Base-by-base conservation (phyloP, 108 stramenopile species). In the Aurantiochytrium sp. region DNA sequence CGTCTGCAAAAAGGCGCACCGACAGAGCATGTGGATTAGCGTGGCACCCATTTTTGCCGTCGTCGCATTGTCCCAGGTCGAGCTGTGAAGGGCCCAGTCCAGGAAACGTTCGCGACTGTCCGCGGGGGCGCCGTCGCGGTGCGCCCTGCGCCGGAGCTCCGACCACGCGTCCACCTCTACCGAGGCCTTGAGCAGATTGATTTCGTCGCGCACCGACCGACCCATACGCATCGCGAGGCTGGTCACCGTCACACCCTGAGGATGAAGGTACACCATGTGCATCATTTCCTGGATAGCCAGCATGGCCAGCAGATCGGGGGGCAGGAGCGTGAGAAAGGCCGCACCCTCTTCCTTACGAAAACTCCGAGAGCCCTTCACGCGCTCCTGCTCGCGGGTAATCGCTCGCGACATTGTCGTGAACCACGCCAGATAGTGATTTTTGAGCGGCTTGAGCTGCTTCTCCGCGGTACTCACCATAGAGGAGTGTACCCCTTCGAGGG, bases 261-360 rank as follows among this genome's bases (percentile, higher is more conserved):
- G 90, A 52, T 88, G 86, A 22, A 68, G 30, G 17, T 97, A 86
- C 15, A 92, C 65, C 53, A 89, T 69, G 31, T 91, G 93, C 48
- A 96, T 88, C 37, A 94, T 95, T 24, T 93, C 92, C 87, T 97
- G 96, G 37, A 96, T 91, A 4, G 93, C n/a, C 42, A 98, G 92
- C 37, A 97, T 95, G 6, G 98, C 96, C 69, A 98, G 92, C 86
- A 97, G 96, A 55, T 94, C 94, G 21, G 96, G 91, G 55, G 91
- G 94, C 32, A 98, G 85, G 3, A 95, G 90, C 87, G 96, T 94
- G 4, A 98, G 89, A 54, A 94, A 92, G 2, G 96, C 95, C 68
- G 41, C 8, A 6, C 22, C 59, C 12, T 65, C 22, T 15, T 65
- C 12, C 8, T 19, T 34, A 19, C 27, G 34, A 34, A 65, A 19